A percentile compares a stretch with the other conserved stretches of the same genome.
Evolutionary conservation across 2,329 filamentous ascomycete species (phyloP).

Genomic region (Furcasterigmium sp.): DNA sequence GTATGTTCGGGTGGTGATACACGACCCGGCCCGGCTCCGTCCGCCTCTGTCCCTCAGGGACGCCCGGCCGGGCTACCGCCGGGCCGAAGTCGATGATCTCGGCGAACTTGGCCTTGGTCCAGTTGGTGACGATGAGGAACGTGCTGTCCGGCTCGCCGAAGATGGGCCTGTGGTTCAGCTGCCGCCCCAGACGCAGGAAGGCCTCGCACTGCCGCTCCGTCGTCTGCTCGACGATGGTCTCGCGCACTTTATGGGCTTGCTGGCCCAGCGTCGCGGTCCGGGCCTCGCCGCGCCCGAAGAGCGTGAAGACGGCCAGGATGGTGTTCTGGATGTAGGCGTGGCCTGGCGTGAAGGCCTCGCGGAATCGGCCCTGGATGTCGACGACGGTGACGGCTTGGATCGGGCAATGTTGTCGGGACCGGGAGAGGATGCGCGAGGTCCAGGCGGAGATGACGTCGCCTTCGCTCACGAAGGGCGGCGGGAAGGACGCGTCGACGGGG

Average conservation of each 20-base stretch:
- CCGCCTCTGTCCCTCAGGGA: neutral
- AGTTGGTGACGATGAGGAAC: slow-evolving; percentile 31
- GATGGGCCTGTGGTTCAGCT: slow-evolving; percentile 14
- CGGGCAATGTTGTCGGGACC: slow-evolving; percentile 7
- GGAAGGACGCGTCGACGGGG: too few relatives aligned
- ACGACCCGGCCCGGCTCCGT: neutral
- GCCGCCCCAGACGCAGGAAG: slow-evolving; percentile 13
- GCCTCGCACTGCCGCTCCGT: slow-evolving; percentile 25
- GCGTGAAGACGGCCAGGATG: slow-evolving; percentile 13
- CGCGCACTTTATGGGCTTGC: slow-evolving; percentile 23
- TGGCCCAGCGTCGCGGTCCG: slow-evolving; percentile 16
- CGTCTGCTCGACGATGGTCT: slow-evolving; percentile 25
- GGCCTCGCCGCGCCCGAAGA: slow-evolving; percentile 16
- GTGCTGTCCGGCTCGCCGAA: slow-evolving; percentile 24
- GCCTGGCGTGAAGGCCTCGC: slow-evolving; percentile 7
- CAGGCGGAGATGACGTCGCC: slow-evolving; percentile 39
- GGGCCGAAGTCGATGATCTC: slow-evolving; percentile 27
- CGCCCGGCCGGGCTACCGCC: slow-evolving; percentile 15
- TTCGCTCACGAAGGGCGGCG: slow-evolving; percentile 37
- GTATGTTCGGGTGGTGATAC: neutral
- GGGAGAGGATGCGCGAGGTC: slow-evolving; percentile 19
- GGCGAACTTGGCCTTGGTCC: slow-evolving; percentile 28
- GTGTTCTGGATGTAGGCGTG: slow-evolving; percentile 21
- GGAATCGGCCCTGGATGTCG: slow-evolving; percentile 20
- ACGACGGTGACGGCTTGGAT: slow-evolving; percentile 18